A percentile compares a stretch with the other conserved stretches of the same genome.
These are phyloP conservation scores for Alternaria gaisen DNA, from an alignment of 2,329 filamentous ascomycete species.

Conservation along the genomic window DNA sequence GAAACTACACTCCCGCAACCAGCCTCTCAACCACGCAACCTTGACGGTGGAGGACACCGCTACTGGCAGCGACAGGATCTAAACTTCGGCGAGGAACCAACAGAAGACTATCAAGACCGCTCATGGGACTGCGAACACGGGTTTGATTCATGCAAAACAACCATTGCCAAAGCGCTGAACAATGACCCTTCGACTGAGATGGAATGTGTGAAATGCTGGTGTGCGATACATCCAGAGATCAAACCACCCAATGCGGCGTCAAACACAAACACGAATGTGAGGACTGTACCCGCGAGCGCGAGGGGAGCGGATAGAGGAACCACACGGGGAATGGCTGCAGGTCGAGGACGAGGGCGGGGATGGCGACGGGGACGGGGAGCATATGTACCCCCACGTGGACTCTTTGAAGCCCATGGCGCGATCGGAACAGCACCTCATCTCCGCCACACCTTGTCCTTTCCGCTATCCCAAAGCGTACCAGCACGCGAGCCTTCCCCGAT, in stretches of 20 bases:
- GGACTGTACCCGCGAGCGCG: neutral
- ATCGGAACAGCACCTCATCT: slow-evolving; percentile 20
- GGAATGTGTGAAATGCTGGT: slow-evolving; percentile 47
- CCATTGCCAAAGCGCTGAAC: slow-evolving; percentile 23
- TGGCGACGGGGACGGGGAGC: neutral
- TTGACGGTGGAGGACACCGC: slow-evolving; percentile 42
- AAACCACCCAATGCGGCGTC: slow-evolving; percentile 8
- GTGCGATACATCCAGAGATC: slow-evolving; percentile 34
- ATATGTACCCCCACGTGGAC: slow-evolving; percentile 20
- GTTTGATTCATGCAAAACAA: slow-evolving; percentile 29
- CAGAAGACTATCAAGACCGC: slow-evolving; percentile 31
- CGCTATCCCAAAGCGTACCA: slow-evolving; percentile 17
- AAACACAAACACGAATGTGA: neutral
- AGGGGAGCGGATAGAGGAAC: slow-evolving; percentile 1
- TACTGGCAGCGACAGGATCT: slow-evolving; percentile 44
- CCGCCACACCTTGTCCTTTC: neutral
- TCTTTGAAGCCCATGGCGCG: slow-evolving; percentile 14
- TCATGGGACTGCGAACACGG: slow-evolving; percentile 39
- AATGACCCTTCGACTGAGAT: slow-evolving; percentile 19
- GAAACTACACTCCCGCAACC: neutral
- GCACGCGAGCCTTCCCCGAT: slow-evolving; percentile 10
- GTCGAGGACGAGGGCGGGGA: slow-evolving; percentile 3
- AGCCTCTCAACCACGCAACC: slow-evolving; percentile 31
- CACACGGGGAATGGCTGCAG: neutral
- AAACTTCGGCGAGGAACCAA: slow-evolving; percentile 52